phyloP scores from a whole-genome alignment of 2,329 filamentous ascomycete genomes.

The Cladosporium sphaerospermum region DNA sequence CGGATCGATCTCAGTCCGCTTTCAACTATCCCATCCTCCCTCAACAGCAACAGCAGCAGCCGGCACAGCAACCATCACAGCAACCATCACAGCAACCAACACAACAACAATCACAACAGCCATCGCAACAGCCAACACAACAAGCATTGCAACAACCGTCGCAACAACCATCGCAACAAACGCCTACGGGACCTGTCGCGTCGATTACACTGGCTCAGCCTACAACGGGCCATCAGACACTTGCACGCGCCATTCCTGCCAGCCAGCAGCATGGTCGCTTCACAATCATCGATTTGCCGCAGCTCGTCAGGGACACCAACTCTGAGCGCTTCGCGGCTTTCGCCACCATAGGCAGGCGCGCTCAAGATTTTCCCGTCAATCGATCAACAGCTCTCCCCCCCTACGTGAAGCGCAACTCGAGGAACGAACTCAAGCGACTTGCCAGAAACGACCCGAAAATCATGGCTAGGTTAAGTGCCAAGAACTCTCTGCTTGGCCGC shows the following conservation, averaged over 20 bases:
- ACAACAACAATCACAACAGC: background rate
- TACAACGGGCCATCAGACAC: conserved; percentile 20
- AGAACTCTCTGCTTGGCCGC: background rate
- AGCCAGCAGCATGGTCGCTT: conserved; percentile 32
- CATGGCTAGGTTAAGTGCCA: conserved; percentile 25
- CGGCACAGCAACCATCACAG: conserved; percentile 3
- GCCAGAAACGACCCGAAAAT: conserved; percentile 38
- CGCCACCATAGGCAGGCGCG: conserved; percentile 37
- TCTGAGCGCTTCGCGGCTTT: conserved; percentile 39
- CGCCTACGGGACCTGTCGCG: conserved; percentile 9
- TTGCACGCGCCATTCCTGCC: conserved; percentile 26
- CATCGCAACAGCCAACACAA: conserved; percentile 8
- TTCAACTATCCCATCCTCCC: conserved; percentile 1
- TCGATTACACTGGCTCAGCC: conserved; percentile 27
- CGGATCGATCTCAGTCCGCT: background rate
- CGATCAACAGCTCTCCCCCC: conserved; percentile 40
- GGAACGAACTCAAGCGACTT: conserved; percentile 40
- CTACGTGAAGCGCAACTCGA: conserved; percentile 39
- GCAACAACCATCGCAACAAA: background rate
- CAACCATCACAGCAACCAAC: conserved; percentile 16
- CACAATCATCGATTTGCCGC: conserved; percentile 35
- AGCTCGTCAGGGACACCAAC: conserved; percentile 38
- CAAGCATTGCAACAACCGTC: too few species aligned
- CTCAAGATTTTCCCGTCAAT: conserved; percentile 38
- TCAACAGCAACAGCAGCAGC: conserved; percentile 9